Conservation (phyloP, 208 protist species). For the Wallacemonas sp. region DNA sequence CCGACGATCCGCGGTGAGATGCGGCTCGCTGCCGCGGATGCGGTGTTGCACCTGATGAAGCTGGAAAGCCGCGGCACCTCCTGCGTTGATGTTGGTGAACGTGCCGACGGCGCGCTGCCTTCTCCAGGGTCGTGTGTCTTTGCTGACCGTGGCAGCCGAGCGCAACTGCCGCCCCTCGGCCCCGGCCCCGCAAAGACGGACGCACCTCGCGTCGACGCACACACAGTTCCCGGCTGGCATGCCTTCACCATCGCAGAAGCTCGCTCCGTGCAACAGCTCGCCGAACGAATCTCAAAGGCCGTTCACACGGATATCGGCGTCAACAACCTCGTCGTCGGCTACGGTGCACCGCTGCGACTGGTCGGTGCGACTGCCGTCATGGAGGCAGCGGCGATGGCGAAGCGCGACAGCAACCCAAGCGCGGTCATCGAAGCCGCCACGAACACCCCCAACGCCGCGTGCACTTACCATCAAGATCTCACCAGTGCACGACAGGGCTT, state of each 20-base stretch:
- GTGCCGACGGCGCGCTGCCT: constrained; percentile 7
- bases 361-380: not conserved
- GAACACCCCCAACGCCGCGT: not conserved
- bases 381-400: not conserved
- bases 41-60: constrained; percentile 23
- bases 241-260: not conserved
- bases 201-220: too few relatives aligned
- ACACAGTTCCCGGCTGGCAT: not conserved
- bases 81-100: constrained; percentile 26
- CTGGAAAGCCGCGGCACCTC: constrained; percentile 5
- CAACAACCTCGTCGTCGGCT: not conserved
- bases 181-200: too few relatives aligned
- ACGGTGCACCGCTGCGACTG: not conserved
- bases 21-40: constrained; percentile 27
- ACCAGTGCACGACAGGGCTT: not conserved
- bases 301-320: not conserved
- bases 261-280: not conserved
- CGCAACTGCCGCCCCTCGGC: too few relatives aligned
- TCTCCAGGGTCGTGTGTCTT: not conserved
- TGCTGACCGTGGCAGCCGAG: too few relatives aligned
- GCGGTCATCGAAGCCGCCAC: not conserved
- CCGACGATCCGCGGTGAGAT: constrained; percentile 30
- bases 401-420: not conserved
- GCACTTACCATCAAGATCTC: not conserved
- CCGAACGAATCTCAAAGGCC: not conserved